A percentile compares a stretch with the other conserved stretches of the same genome.
Conservation (phyloP, 345 rosid genomes). For the Populus deltoides region DNA sequence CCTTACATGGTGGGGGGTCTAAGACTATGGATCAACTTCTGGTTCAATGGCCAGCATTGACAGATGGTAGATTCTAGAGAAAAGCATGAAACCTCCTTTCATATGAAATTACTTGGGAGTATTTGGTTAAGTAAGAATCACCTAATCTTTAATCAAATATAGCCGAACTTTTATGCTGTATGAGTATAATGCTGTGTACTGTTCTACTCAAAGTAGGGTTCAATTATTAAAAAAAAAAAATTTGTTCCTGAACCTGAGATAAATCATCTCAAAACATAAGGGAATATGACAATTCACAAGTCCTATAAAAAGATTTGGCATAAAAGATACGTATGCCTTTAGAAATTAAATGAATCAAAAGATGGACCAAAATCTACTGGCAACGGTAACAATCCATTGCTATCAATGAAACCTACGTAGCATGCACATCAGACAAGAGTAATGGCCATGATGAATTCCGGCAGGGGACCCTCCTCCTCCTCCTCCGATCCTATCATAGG, state of each 20-base stretch:
- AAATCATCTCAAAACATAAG: background rate
- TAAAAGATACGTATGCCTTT: background rate
- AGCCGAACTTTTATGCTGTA: too few species aligned
- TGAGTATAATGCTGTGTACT: too few species aligned
- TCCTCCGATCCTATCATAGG: background rate
- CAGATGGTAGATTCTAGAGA: background rate
- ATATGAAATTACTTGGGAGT: background rate
- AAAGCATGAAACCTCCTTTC: background rate
- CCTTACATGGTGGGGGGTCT: background rate
- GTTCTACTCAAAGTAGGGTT: too few species aligned
- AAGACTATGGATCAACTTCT: background rate
- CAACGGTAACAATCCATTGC: conserved; percentile 5
- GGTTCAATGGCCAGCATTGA: background rate
- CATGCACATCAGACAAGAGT: conserved; percentile 34
- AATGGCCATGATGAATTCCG: conserved; percentile 23
- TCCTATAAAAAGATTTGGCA: background rate
- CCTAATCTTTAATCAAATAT: background rate
- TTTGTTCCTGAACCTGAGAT: too few species aligned
- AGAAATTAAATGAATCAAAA: conserved; percentile 23
- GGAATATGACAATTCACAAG: background rate
- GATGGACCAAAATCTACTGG: conserved; percentile 2
- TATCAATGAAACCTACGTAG: conserved; percentile 39
- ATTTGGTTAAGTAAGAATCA: background rate
- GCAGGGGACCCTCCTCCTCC: conserved; percentile 3
- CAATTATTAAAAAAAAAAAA: too few species aligned